Evolutionary conservation across 192 early-diverging fungal species (phyloP).

Genomic region (Backusella australiensis): DNA sequence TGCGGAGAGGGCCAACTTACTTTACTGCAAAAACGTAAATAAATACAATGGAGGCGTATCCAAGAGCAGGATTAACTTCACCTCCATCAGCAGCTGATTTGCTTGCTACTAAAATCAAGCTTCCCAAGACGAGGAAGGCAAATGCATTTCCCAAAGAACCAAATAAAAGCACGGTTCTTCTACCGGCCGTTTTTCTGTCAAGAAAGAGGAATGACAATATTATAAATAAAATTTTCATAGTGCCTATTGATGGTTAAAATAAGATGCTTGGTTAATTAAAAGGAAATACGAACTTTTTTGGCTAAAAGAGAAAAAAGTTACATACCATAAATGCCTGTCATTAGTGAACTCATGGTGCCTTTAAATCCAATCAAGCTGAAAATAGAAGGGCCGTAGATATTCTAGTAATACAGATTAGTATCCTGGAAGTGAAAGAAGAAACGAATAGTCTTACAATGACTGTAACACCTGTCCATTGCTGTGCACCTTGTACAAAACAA

Average conservation of each 20-base stretch:
- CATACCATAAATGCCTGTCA: slow-evolving; percentile 14
- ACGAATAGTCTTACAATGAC: background rate
- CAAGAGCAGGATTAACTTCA: background rate
- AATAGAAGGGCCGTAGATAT: background rate
- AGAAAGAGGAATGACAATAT: background rate
- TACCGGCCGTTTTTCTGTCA: background rate
- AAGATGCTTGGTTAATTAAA: background rate
- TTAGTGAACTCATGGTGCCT: background rate
- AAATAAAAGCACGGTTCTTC: background rate
- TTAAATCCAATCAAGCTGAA: background rate
- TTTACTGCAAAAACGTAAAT: slow-evolving; percentile 1
- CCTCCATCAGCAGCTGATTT: background rate
- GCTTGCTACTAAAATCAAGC: background rate
- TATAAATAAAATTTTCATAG: background rate
- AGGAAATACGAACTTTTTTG: background rate
- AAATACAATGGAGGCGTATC: background rate
- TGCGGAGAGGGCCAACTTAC: background rate
- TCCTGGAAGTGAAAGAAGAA: background rate
- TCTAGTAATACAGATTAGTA: background rate
- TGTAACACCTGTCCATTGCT: slow-evolving; percentile 7
- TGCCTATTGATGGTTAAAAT: background rate
- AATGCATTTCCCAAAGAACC: background rate
- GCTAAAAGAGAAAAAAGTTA: background rate
- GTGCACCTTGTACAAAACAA: slow-evolving; percentile 10
- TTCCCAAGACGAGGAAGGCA: background rate